A percentile compares a stretch with the other conserved stretches of the same genome.
Evolutionary conservation across 2,329 filamentous ascomycete species (phyloP).

Genomic region (Cladosporium colombiae): DNA sequence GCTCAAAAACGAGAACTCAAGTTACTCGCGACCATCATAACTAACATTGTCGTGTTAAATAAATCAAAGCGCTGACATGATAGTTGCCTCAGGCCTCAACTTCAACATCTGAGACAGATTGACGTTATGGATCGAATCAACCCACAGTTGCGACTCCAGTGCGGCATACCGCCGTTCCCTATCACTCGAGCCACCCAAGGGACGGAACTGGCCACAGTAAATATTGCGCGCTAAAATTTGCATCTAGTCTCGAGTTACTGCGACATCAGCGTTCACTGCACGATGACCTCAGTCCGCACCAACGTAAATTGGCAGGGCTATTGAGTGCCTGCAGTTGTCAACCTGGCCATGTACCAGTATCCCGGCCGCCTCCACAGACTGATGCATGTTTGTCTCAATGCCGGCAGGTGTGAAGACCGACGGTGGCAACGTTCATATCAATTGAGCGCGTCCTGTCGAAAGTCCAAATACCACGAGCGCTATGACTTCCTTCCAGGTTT

Average conservation of each 20-base stretch:
- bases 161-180: background rate
- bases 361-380: background rate
- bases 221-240: background rate
- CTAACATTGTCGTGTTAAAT: background rate
- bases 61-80: background rate
- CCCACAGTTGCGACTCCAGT: background rate
- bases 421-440: background rate
- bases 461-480: background rate
- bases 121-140: background rate
- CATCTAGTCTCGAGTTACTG: background rate
- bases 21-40: background rate
- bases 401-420: background rate
- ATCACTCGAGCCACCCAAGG: background rate
- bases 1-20: background rate
- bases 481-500: background rate
- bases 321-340: background rate
- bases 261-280: background rate
- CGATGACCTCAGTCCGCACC: background rate
- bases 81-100: conserved; percentile 2
- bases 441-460: background rate
- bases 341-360: background rate
- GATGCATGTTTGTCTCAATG: conserved; percentile 5
- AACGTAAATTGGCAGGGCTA: background rate
- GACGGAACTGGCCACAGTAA: background rate
- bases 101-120: background rate